Conservation (phyloP, 1,284 basidiomycete genomes). For the Microbotryum violaceum region DNA sequence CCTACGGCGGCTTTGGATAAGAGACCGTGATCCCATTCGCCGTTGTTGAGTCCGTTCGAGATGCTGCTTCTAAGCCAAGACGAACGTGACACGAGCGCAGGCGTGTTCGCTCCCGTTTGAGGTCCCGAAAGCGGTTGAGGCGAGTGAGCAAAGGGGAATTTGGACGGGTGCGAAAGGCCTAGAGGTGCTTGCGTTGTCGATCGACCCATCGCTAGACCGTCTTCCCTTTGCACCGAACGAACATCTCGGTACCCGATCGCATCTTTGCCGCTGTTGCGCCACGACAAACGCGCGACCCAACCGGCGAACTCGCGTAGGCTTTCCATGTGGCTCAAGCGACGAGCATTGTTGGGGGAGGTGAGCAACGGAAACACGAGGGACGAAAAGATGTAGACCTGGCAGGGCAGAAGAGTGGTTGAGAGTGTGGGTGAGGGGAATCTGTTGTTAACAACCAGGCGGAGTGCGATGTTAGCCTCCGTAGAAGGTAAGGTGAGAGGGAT, state of each 20-base stretch:
- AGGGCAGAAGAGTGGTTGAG: constrained; percentile 65
- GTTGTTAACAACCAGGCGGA: neutral
- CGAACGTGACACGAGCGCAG: constrained; percentile 9
- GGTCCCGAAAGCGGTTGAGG: neutral
- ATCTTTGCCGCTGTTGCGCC: constrained; percentile 16
- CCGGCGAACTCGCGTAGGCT: constrained; percentile 20
- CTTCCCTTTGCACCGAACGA: constrained; percentile 3
- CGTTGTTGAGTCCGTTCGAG: no score
- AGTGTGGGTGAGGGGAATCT: constrained; percentile 69
- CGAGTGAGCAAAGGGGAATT: no score
- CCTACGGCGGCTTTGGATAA: neutral
- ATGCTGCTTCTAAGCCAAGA: no score
- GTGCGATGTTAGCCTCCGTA: constrained; percentile 39
- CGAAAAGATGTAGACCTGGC: constrained; percentile 76
- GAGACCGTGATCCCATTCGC: neutral
- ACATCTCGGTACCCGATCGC: constrained; percentile 4
- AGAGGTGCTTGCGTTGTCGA: constrained; percentile 2
- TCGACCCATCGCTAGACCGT: constrained; percentile 8
- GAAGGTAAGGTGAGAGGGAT: neutral
- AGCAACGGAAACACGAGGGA: constrained; percentile 29
- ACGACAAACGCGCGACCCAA: constrained; percentile 21
- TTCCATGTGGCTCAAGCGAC: constrained; percentile 20
- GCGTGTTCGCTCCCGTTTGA: constrained; percentile 26
- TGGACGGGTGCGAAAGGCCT: no score
- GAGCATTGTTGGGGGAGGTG: constrained; percentile 7